Evolutionary conservation across 2,329 filamentous ascomycete species (phyloP).

Genomic region (Aspergillus carbonarius): DNA sequence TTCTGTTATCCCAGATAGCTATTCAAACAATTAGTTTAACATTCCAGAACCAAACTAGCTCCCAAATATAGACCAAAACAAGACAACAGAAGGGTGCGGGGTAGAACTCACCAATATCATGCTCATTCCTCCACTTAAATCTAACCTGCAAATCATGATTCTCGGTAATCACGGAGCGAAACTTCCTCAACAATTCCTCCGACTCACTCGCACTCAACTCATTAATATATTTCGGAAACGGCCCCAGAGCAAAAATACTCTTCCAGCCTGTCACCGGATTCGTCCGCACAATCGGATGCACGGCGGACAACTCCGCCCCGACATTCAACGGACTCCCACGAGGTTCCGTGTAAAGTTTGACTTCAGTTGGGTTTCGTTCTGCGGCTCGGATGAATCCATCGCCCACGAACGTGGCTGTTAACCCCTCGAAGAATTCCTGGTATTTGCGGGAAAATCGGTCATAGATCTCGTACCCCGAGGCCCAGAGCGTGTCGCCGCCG

Average conservation of each 20-base stretch:
- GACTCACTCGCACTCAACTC: conserved; percentile 35
- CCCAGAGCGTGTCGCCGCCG: conserved; percentile 65
- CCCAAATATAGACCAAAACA: background rate
- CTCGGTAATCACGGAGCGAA: conserved; percentile 38
- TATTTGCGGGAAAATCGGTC: conserved; percentile 43
- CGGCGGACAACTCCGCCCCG: conserved; percentile 52
- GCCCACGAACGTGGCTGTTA: conserved; percentile 39
- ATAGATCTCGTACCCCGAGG: conserved; percentile 59
- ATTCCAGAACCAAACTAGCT: no score
- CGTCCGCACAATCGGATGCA: conserved; percentile 50
- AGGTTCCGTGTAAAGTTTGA: conserved; percentile 29
- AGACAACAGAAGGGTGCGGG: background rate
- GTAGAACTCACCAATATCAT: conserved; percentile 41
- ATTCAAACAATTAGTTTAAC: conserved; percentile 1
- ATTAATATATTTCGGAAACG: conserved; percentile 34
- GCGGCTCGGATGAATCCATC: conserved; percentile 33
- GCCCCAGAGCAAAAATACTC: conserved; percentile 36
- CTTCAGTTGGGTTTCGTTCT: conserved; percentile 24
- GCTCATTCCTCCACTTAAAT: conserved; percentile 37
- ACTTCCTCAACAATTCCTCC: conserved; percentile 34
- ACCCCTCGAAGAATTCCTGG: conserved; percentile 39
- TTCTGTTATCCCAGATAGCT: conserved; percentile 61
- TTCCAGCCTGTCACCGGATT: conserved; percentile 51
- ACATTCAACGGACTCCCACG: conserved; percentile 58
- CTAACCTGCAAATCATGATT: conserved; percentile 46